Percentiles rank a stretch among this genome's conserved stretches.
phyloP scores from a whole-genome alignment of 192 early-diverging fungal species.

The Phlyctochytrium bullatum region DNA sequence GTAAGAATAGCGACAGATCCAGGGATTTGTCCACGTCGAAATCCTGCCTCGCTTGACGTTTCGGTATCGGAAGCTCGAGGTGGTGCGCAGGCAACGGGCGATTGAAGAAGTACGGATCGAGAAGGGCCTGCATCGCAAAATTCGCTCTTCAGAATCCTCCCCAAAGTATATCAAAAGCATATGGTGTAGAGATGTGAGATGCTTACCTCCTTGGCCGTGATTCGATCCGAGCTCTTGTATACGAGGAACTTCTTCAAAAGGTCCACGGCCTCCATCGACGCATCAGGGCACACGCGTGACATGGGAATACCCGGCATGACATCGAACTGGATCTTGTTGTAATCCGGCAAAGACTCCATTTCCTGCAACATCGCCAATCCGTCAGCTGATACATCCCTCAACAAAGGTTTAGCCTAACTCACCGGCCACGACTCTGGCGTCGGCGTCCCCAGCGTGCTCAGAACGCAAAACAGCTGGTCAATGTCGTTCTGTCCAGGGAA shows the following conservation, averaged over 20 bases:
- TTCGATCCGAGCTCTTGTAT: conserved; percentile 43
- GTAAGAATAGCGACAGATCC: conserved; percentile 39
- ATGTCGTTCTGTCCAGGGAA: conserved; percentile 66
- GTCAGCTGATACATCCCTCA: neutral
- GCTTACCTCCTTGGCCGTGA: conserved; percentile 43
- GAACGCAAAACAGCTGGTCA: conserved; percentile 57
- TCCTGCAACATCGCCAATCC: conserved; percentile 38
- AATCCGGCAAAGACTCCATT: conserved; percentile 50
- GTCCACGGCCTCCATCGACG: conserved; percentile 39
- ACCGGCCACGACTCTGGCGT: conserved; percentile 52
- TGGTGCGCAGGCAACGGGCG: conserved; percentile 56
- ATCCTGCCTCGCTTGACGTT: conserved; percentile 40
- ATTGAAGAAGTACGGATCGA: conserved; percentile 54
- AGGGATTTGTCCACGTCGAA: conserved; percentile 45
- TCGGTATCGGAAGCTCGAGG: conserved; percentile 55
- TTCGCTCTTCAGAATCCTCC: neutral
- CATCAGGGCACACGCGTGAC: conserved; percentile 48
- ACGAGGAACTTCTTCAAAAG: conserved; percentile 53
- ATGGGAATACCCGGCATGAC: conserved; percentile 28
- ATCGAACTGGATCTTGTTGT: conserved; percentile 63
- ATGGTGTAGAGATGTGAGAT: neutral
- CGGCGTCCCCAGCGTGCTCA: conserved; percentile 48
- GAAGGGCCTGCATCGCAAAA: conserved; percentile 50
- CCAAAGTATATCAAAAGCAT: neutral
- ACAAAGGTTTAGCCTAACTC: neutral